Percentiles rank a stretch among this genome's conserved stretches.
These are phyloP conservation scores for Trichoderma simmonsii DNA, from an alignment of 2,329 filamentous ascomycete genomes.

Conservation along the genomic window DNA sequence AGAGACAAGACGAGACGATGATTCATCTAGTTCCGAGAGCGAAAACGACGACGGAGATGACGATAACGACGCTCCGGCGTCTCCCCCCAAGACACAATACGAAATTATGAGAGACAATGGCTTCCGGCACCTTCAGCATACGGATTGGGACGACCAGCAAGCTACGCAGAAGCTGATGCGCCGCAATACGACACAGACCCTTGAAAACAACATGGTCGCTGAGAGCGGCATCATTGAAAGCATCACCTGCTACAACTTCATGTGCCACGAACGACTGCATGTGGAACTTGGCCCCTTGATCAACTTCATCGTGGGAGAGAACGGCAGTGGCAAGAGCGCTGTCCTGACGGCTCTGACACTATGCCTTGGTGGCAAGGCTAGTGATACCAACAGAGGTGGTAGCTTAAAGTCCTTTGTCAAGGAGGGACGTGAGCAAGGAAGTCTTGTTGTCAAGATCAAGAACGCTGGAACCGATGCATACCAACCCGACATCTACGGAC, in stretches of 20 bases:
- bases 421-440: constrained; percentile 73
- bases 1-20: constrained; percentile 22
- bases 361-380: constrained; percentile 92
- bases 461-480: constrained; percentile 85
- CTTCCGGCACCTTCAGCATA: constrained; percentile 55
- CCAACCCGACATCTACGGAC: constrained; percentile 75
- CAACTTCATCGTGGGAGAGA: constrained; percentile 97
- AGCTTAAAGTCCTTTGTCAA: constrained; percentile 91
- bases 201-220: constrained; percentile 73
- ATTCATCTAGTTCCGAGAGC: constrained; percentile 31
- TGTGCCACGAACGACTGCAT: constrained; percentile 84
- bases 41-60: constrained; percentile 25
- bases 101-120: constrained; percentile 58
- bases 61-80: constrained; percentile 27
- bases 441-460: constrained; percentile 81
- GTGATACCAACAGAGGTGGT: constrained; percentile 85
- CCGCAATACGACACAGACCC: constrained; percentile 43
- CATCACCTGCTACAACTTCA: constrained; percentile 88
- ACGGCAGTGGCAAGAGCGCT: constrained; percentile 96
- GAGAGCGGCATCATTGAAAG: constrained; percentile 86
- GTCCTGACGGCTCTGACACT: constrained; percentile 89
- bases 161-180: constrained; percentile 63
- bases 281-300: constrained; percentile 89
- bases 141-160: constrained; percentile 57
- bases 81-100: constrained; percentile 57